Conservation (phyloP, 1,284 basidiomycete species). For the Ganoderma meredithae region DNA sequence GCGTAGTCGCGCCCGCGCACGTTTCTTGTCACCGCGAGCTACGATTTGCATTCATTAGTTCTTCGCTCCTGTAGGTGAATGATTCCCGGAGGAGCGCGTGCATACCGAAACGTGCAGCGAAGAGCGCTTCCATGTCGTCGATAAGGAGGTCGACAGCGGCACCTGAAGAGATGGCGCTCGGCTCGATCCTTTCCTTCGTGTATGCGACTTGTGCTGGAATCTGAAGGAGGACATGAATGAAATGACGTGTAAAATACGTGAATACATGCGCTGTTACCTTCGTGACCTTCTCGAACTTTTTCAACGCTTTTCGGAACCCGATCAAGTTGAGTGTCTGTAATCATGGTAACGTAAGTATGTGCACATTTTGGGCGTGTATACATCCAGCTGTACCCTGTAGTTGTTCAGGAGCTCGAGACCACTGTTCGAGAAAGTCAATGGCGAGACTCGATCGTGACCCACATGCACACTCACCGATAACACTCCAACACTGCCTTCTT, state of each 20-base stretch:
- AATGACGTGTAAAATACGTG: not conserved
- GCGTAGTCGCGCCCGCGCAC: conserved; percentile 76
- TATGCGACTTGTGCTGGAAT: conserved; percentile 70
- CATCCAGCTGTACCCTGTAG: conserved; percentile 67
- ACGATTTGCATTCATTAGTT: conserved; percentile 1
- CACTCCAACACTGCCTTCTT: conserved; percentile 87
- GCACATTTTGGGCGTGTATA: no score
- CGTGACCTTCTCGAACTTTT: conserved; percentile 93
- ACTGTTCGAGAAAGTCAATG: conserved; percentile 42
- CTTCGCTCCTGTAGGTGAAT: not conserved
- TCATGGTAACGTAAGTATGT: conserved; percentile 3
- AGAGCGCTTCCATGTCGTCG: conserved; percentile 77
- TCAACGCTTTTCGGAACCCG: conserved; percentile 91
- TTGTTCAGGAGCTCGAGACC: conserved; percentile 86
- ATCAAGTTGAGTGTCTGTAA: conserved; percentile 84
- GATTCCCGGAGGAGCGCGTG: not conserved
- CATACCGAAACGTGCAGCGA: conserved; percentile 78
- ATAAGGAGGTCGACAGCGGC: conserved; percentile 72
- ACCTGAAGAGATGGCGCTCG: conserved; percentile 67
- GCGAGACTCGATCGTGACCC: not conserved
- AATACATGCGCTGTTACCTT: conserved; percentile 51
- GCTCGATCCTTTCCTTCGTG: conserved; percentile 60
- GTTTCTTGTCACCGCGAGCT: conserved; percentile 89
- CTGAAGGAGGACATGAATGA: conserved; percentile 41
- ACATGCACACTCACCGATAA: conserved; percentile 65